Conservation (phyloP, 345 rosid genomes). For the Eucalyptus regnans region DNA sequence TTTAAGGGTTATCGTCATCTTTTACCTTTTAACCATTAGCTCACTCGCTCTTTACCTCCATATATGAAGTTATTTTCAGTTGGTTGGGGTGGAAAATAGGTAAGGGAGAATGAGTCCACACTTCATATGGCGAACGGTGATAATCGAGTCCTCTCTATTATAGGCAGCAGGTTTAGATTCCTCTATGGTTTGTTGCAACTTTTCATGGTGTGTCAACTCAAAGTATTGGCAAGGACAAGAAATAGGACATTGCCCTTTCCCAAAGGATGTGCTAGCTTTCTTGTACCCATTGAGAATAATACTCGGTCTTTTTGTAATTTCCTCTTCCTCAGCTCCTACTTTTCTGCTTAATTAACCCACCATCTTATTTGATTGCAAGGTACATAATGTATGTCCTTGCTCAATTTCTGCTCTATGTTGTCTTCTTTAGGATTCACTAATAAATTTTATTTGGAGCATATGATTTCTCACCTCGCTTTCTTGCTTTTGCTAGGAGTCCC, state of each 20-base stretch:
- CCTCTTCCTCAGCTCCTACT: background rate
- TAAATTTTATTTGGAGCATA: background rate
- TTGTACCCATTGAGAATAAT: background rate
- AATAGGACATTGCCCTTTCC: background rate
- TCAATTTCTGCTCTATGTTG: background rate
- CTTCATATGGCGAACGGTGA: background rate
- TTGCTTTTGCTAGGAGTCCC: slow-evolving; percentile 57
- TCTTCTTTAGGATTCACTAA: background rate
- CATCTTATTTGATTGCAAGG: background rate
- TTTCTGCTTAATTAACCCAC: background rate
- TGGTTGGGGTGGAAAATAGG: background rate
- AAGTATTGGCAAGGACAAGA: background rate
- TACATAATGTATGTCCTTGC: background rate
- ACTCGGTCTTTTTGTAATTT: background rate
- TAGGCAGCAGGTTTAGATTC: background rate
- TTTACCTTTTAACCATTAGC: background rate
- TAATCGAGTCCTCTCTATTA: background rate
- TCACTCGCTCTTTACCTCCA: background rate
- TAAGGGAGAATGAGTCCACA: background rate
- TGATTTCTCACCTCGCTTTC: background rate
- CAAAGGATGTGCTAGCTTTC: background rate
- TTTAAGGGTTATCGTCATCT: background rate
- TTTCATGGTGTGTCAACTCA: too few species aligned
- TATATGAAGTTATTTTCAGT: background rate
- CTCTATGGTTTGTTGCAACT: background rate